Percentiles rank a stretch among this genome's conserved stretches.
phyloP scores from a whole-genome alignment of 2,329 filamentous ascomycete species.

The Didymella glomerata region DNA sequence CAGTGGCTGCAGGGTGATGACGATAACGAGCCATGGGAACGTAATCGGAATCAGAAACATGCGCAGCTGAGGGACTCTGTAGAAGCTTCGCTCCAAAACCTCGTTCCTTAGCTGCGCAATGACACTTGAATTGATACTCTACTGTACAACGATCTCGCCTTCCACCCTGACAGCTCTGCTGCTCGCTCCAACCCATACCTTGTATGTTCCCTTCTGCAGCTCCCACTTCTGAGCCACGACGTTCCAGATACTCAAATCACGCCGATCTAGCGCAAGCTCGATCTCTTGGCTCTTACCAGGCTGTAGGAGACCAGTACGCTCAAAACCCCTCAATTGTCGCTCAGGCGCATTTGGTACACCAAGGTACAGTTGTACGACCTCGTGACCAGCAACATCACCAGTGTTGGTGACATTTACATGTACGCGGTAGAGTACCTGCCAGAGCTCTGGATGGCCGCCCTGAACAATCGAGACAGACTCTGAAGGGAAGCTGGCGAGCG shows the following conservation, averaged over 20 bases:
- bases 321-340: conserved; percentile 76
- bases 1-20: not conserved
- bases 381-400: conserved; percentile 69
- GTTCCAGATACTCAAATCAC: conserved; percentile 90
- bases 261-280: conserved; percentile 71
- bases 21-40: no score
- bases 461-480: conserved; percentile 34
- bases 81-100: no score
- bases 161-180: conserved; percentile 45
- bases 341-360: conserved; percentile 67
- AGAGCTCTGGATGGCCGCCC: conserved; percentile 60
- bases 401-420: conserved; percentile 74
- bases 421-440: conserved; percentile 72
- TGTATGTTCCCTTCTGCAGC: conserved; percentile 39
- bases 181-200: conserved; percentile 48
- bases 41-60: no score
- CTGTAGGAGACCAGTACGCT: conserved; percentile 71
- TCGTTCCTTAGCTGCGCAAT: no score
- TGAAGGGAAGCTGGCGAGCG: conserved; percentile 23
- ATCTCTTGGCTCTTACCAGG: conserved; percentile 73
- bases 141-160: conserved; percentile 24
- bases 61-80: no score
- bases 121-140: not conserved
- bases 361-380: conserved; percentile 78
- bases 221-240: conserved; percentile 79